A percentile compares a stretch with the other conserved stretches of the same genome.
Conservation (phyloP, 805 yeast genomes). For the Starmerella stigmatis region DNA sequence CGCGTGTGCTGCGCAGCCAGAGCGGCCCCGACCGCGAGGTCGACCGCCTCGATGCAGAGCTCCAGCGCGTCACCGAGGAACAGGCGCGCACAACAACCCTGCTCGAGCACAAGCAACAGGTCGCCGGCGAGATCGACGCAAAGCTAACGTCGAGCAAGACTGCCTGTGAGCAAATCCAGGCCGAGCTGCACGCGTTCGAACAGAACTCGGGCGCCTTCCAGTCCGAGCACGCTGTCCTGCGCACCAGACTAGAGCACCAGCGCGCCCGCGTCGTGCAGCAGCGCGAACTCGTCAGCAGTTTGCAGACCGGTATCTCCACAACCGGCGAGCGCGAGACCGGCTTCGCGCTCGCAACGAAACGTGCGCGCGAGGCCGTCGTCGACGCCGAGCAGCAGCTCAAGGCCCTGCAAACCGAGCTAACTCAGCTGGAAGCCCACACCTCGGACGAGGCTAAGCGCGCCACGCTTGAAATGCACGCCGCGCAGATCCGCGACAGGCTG, state of each 20-base stretch:
- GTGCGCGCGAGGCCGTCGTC: conserved; percentile 16
- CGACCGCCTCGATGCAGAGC: conserved; percentile 9
- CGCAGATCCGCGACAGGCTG: not conserved
- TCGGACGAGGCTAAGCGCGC: not conserved
- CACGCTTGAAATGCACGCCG: not conserved
- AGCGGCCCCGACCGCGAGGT: conserved; percentile 6
- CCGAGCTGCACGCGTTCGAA: conserved; percentile 6
- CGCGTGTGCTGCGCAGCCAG: conserved; percentile 5
- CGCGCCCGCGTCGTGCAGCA: conserved; percentile 8
- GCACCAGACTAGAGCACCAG: conserved; percentile 5
- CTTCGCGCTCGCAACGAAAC: conserved; percentile 20
- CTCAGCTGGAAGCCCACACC: not conserved
- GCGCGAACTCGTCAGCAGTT: conserved; percentile 18
- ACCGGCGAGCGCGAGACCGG: conserved; percentile 24
- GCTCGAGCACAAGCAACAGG: conserved; percentile 15
- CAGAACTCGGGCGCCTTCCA: conserved; percentile 9
- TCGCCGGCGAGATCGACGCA: not conserved
- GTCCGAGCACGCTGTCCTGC: conserved; percentile 7
- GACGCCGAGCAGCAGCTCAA: conserved; percentile 3
- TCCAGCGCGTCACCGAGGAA: conserved; percentile 12
- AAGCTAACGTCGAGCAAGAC: not conserved
- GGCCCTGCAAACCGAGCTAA: not conserved
- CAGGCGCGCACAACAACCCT: conserved; percentile 8
- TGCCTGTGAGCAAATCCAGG: not conserved
- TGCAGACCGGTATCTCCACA: conserved; percentile 24